phyloP scores from a whole-genome alignment of 371 early-diverging fungal species.

The Mortierella polycephala region DNA sequence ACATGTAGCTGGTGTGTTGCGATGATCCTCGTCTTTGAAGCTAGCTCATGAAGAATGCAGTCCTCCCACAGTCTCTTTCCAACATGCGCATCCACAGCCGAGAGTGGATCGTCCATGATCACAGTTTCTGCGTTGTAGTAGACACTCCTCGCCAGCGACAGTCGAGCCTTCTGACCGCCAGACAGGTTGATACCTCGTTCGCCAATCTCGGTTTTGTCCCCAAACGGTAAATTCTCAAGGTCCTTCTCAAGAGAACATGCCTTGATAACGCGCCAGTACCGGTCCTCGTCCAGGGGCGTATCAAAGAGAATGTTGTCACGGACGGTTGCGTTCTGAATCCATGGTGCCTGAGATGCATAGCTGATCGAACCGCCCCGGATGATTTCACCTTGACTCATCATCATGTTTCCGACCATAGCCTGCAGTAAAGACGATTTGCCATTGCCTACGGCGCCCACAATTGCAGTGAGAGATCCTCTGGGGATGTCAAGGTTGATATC shows the following conservation, averaged over 20 bases:
- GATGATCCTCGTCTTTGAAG: slow-evolving; percentile 57
- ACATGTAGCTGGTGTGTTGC: slow-evolving; percentile 61
- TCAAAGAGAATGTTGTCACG: slow-evolving; percentile 90
- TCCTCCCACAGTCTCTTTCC: slow-evolving; percentile 61
- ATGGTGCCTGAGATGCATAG: slow-evolving; percentile 82
- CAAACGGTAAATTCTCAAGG: slow-evolving; percentile 76
- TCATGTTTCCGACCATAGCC: slow-evolving; percentile 66
- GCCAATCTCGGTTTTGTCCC: slow-evolving; percentile 89
- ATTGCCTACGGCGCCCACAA: slow-evolving; percentile 87
- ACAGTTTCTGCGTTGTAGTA: slow-evolving; percentile 67
- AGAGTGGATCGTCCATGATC: slow-evolving; percentile 82
- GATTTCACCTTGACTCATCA: slow-evolving; percentile 23
- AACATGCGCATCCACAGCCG: slow-evolving; percentile 80
- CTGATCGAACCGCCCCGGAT: slow-evolving; percentile 30
- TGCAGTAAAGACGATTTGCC: slow-evolving; percentile 74
- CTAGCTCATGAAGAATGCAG: slow-evolving; percentile 53
- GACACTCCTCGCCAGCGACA: slow-evolving; percentile 58
- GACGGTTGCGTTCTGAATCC: slow-evolving; percentile 83
- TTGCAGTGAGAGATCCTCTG: slow-evolving; percentile 71
- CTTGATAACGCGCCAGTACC: slow-evolving; percentile 74
- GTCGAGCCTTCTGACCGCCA: slow-evolving; percentile 59
- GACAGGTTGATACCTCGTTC: slow-evolving; percentile 65
- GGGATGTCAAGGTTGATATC: slow-evolving; percentile 71
- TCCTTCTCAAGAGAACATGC: slow-evolving; percentile 80
- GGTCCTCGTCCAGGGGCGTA: slow-evolving; percentile 66